Evolutionary conservation across 768 basidiomycete species (phyloP), one percentile per base, ranked within the genome.

Genomic region (Russula sp.): DNA sequence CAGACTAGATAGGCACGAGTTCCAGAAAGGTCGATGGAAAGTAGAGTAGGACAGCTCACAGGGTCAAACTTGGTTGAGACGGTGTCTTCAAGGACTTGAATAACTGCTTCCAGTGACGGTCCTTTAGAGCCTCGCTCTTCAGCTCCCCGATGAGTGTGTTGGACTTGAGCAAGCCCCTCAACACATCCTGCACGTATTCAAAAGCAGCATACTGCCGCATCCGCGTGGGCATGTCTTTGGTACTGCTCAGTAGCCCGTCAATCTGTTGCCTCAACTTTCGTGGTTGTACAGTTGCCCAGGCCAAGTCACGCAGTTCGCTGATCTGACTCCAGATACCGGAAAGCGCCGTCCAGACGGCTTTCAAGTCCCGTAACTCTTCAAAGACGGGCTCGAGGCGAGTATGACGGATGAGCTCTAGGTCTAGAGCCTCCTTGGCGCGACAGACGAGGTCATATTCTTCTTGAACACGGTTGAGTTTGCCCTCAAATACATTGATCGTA

Each of bases 201-300:
- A 98, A 99, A 0, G 97, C 97, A 9, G 94, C 92, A 73, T 99
- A 99, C 71, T 99, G 97, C 56, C 97, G 83, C 97, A 98, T 99
- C 63, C 95, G 81, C 41, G 92, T 96, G 1, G 97, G 97, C 96
- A 99, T 98, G 51, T 98, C 96, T 76, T 94, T 92, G 25, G 96
- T 98, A n/a, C 93, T 93, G 29, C 83, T 78, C 55, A 98, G 75
- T 49, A 98, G 79, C n/a, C 83, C 85, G 69, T 99, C 96, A 57
- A 99, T 86, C 65, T 93, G 90, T 69, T 95, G 91, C 67, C 97
- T 86, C 60, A 99, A 72, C 75, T 98, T 98, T 69, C 97, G 85
- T 25, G 97, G 91, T 70, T 95, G 94, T 42, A 98, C 87, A 0
- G 88, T 91, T 1, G 90, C 83, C 97, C 97, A 99, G 1, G 85